Evolutionary conservation across 306 rosid species (phyloP).

Genomic region (Vicia villosa): DNA sequence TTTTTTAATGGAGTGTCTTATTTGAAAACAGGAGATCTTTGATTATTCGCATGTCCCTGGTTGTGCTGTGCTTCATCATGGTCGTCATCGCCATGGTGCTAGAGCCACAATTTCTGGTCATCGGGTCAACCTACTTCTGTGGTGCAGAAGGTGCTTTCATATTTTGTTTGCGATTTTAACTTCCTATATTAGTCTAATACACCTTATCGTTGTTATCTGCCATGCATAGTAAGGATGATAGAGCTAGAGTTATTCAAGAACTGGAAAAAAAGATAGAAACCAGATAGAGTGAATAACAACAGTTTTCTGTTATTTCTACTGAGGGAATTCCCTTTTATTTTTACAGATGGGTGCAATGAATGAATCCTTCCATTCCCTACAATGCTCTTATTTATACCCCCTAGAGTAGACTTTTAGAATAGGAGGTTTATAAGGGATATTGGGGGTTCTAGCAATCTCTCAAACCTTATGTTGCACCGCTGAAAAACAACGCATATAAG

Average conservation of each 20-base stretch:
- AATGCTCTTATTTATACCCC: not conserved
- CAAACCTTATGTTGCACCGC: not conserved
- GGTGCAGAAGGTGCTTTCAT: constrained; percentile 52
- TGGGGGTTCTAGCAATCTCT: not conserved
- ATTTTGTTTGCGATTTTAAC: constrained; percentile 1
- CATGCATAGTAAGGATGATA: not conserved
- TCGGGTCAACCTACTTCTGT: constrained; percentile 51
- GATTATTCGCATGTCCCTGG: constrained; percentile 55
- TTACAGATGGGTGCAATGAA: not conserved
- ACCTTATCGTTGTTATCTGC: not conserved
- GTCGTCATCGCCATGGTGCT: constrained; percentile 64
- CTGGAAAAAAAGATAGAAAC: not conserved
- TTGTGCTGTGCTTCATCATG: constrained; percentile 57
- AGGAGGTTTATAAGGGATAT: not conserved
- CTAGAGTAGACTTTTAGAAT: not conserved
- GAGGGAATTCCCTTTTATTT: not conserved
- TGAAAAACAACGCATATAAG: not conserved
- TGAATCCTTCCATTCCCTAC: not conserved
- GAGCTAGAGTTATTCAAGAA: not conserved
- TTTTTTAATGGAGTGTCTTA: constrained; percentile 36
- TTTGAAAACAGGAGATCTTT: constrained; percentile 51
- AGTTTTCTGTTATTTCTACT: not conserved
- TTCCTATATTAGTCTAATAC: constrained; percentile 8
- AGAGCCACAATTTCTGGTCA: constrained; percentile 53
- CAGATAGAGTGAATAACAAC: not conserved